Evolutionary conservation across 345 rosid genomes (phyloP).

Genomic region (Brassica rapa): DNA sequence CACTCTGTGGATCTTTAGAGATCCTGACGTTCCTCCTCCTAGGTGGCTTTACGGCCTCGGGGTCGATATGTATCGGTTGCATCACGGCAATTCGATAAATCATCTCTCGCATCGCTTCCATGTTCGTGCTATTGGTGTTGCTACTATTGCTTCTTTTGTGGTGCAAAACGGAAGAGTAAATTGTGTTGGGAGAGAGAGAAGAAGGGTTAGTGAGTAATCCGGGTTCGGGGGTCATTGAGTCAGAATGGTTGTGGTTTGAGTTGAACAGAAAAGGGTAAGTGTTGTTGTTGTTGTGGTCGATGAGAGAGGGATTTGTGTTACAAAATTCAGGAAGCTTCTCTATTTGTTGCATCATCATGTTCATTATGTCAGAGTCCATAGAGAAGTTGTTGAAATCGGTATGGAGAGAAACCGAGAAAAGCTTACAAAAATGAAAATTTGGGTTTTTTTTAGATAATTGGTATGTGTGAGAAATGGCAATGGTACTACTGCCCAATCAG

Average conservation of each 20-base stretch:
- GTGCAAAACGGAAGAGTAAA: conserved; percentile 30
- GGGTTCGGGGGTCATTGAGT: conserved; percentile 29
- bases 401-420: conserved; percentile 36
- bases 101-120: conserved; percentile 85
- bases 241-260: conserved; percentile 36
- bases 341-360: conserved; percentile 68
- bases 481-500: conserved; percentile 36
- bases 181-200: conserved; percentile 23
- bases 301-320: conserved; percentile 31
- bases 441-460: conserved; percentile 10
- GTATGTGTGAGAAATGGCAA: conserved; percentile 30
- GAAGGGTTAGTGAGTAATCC: conserved; percentile 28
- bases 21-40: conserved; percentile 83
- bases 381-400: conserved; percentile 33
- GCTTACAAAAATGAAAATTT: conserved; percentile 7
- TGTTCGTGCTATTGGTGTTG: conserved; percentile 45
- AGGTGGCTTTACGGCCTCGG: conserved; percentile 85
- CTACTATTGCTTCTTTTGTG: conserved; percentile 35
- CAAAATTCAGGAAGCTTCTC: conserved; percentile 63
- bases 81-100: conserved; percentile 82
- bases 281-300: conserved; percentile 37
- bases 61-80: conserved; percentile 87
- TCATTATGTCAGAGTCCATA: conserved; percentile 49
- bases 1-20: conserved; percentile 95
- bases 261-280: conserved; percentile 31